These are phyloP conservation scores for Hordeum marinum DNA, from an alignment of 176 grass and related monocot genomes.

Conservation along the genomic window DNA sequence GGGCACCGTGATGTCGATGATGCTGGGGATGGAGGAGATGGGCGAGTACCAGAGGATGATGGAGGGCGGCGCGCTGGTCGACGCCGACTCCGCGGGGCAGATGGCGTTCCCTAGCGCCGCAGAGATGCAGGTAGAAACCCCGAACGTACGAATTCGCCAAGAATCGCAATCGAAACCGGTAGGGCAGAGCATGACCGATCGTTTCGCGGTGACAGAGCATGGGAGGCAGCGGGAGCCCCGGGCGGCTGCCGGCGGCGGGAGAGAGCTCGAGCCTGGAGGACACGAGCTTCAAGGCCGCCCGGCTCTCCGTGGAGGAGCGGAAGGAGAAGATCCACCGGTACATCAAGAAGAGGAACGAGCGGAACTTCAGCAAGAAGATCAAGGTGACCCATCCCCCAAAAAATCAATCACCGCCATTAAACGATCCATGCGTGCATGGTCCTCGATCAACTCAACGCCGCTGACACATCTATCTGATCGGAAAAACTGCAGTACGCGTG, in stretches of 20 bases:
- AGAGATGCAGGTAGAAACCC: slow-evolving; percentile 65
- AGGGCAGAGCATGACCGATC: not conserved
- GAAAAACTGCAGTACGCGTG: slow-evolving; percentile 75
- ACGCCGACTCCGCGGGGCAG: slow-evolving; percentile 21
- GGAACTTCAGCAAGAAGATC: slow-evolving; percentile 99
- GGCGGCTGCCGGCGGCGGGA: not conserved
- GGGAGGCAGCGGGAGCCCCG: slow-evolving; percentile 31
- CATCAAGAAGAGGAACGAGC: slow-evolving; percentile 89
- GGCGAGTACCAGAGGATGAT: slow-evolving; percentile 63
- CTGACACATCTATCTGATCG: not conserved
- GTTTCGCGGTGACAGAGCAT: slow-evolving; percentile 43
- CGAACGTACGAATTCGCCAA: not conserved
- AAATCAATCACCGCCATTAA: not conserved
- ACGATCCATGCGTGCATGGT: not conserved
- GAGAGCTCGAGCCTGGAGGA: slow-evolving; percentile 51
- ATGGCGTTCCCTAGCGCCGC: slow-evolving; percentile 36
- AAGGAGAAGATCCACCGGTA: slow-evolving; percentile 94
- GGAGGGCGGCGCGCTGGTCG: slow-evolving; percentile 33
- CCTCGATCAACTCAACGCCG: not conserved
- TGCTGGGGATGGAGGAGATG: slow-evolving; percentile 44
- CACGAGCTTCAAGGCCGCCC: slow-evolving; percentile 57
- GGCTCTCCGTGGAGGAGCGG: slow-evolving; percentile 66
- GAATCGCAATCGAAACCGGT: not conserved
- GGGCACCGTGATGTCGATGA: slow-evolving; percentile 49
- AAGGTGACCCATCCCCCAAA: slow-evolving; percentile 50